Evolutionary conservation across 2,329 filamentous ascomycete species (phyloP), one percentile per base, ranked within the genome.

Genomic region (Colletotrichum sp.): DNA sequence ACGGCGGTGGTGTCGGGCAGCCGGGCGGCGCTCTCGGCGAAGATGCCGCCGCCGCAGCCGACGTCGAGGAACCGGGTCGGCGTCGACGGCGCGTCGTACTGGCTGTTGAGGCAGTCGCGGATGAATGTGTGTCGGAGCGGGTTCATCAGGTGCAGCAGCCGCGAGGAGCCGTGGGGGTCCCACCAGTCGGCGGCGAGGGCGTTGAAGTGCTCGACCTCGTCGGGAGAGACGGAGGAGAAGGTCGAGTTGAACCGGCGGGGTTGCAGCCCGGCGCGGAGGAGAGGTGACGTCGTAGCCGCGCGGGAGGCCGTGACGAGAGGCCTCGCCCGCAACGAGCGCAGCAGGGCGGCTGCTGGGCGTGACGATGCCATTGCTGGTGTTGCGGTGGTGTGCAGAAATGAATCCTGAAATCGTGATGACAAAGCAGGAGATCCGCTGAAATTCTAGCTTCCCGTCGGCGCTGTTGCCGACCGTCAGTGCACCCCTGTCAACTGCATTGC

Each of bases 71-170:
- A 98, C 39, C 90, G 89, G 66, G 78, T 25, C 66, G 79, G 36
- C 69, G 81, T 78, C 66, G 86, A 79, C 11, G 84, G 77, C 29
- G 86, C 81, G 76, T 86, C 85, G 62, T 90, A 88, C 25, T 91
- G 90, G 78, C 80, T 80, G 64, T 89, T 85, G 63, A 93, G 91
- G 83, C 96, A 98, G 78, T 88, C 86, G 27, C 89, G 89, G 84
- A 98, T 97, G 86, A 99, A 99, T 86, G 96, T 93, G 87, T 99
- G 96, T 39, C 97, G 96, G 62, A 98, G 92, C 3, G 97, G 97
- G 87, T 99, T 99, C 96, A 99, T 99, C 79, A 98, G 93, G 85
- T 99, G 97, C 3, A 99, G 92, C 75, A 98, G 92, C 52, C 96
- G 93, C 6, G 96, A 98, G 8, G 96, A 94, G 68, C 97, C 97